Base-by-base conservation (phyloP, 2,329 filamentous ascomycete genomes). In the Coniochaeta sp. region DNA sequence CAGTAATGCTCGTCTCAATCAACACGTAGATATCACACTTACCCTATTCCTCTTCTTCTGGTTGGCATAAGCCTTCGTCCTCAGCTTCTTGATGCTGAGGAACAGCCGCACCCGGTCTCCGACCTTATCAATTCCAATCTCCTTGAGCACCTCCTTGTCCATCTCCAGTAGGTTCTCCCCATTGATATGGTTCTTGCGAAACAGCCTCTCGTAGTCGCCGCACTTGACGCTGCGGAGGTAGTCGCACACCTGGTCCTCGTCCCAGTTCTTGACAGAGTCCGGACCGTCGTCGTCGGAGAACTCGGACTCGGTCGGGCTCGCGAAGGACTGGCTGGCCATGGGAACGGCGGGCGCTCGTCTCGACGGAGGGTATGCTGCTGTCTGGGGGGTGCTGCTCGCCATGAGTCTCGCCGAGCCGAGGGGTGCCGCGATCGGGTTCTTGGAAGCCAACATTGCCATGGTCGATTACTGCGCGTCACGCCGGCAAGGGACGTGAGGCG, bases 51-150 rank as follows among this genome's bases (percentile, higher is more conserved):
- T 83, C 73, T 90, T 91, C 70, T 87, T 89, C 61, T 86, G 83
- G 62, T 87, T 89, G 53, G 86, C 82, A 59, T 87, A 86, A 5
- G 86, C 82, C 67, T 84, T 89, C 52, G 85, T 90, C 57, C 89
- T 78, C 52, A 94, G 75, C 67, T 90, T 88, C 72, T 92, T 92
- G 65, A 92, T 91, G 58, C 86, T 85, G 56, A 91, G 78, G 62
- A 90, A 91, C 55, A 99, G 86, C 56, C 92, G 88, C 31, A 99
- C 92, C 51, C 94, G 85, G 68, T 99, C 94, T 57, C 94, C 94
- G 58, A 99, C 89, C 71, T 97, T 99, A 60, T 96, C 95, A 60
- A 99, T 92, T 40, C 94, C 94, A 83, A 99, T 95, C 68, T 99
- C 94, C 69, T 96, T 95, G 57, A 99, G 78, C 35, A 95, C 90